phyloP scores from a whole-genome alignment of 1,139 yeast genomes.

The Zygosaccharomyces sapae region DNA sequence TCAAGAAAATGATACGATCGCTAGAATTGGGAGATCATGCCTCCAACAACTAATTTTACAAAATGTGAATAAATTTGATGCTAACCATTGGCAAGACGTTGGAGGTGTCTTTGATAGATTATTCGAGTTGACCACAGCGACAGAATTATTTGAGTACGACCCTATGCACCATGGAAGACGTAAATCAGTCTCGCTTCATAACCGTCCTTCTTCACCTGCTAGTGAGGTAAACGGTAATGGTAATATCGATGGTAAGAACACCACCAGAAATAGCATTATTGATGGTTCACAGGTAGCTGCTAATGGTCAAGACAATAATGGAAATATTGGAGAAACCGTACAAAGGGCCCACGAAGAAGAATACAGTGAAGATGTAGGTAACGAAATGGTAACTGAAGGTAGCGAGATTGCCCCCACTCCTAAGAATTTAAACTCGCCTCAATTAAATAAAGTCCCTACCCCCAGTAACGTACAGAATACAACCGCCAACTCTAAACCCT shows the following conservation, averaged over 20 bases:
- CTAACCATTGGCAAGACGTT: slow-evolving; percentile 71
- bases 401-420: slow-evolving; percentile 9
- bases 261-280: not conserved
- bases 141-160: slow-evolving; percentile 71
- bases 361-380: slow-evolving; percentile 37
- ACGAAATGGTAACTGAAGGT: slow-evolving; percentile 21
- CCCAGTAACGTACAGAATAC: not conserved
- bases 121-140: slow-evolving; percentile 81
- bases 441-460: not conserved
- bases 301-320: slow-evolving; percentile 11
- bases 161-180: slow-evolving; percentile 45
- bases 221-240: not conserved
- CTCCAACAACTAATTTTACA: slow-evolving; percentile 70
- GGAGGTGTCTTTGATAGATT: slow-evolving; percentile 59
- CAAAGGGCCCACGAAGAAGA: slow-evolving; percentile 34
- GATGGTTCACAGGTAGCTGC: not conserved
- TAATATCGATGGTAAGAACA: too few species aligned
- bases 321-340: slow-evolving; percentile 29
- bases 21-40: slow-evolving; percentile 89
- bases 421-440: slow-evolving; percentile 8
- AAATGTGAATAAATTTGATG: slow-evolving; percentile 61
- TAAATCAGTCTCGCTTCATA: slow-evolving; percentile 15
- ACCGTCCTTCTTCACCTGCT: not conserved
- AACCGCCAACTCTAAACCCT: slow-evolving; percentile 9
- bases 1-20: slow-evolving; percentile 95